Evolutionary conservation across 768 basidiomycete genomes (phyloP).

Genomic region (Lactarius sp.): DNA sequence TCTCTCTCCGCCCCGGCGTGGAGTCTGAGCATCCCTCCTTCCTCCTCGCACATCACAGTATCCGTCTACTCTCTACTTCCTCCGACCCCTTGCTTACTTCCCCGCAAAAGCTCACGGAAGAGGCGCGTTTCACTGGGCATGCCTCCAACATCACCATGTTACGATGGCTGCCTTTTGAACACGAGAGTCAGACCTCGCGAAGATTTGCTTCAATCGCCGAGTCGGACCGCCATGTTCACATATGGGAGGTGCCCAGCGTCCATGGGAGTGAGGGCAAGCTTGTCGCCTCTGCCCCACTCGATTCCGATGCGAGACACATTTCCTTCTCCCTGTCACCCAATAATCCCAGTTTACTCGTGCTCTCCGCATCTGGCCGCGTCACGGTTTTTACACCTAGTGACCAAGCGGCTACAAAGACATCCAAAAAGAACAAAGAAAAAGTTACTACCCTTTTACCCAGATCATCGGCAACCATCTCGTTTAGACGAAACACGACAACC

Average conservation of each 20-base stretch:
- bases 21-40: conserved; percentile 37
- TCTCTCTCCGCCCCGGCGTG: conserved; percentile 40
- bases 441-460: conserved; percentile 49
- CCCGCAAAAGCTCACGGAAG: conserved; percentile 40
- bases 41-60: conserved; percentile 56
- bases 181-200: conserved; percentile 36
- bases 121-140: conserved; percentile 60
- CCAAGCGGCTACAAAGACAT: conserved; percentile 36
- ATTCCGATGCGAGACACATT: conserved; percentile 54
- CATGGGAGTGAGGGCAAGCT: conserved; percentile 45
- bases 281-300: conserved; percentile 56
- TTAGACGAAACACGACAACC: conserved; percentile 36
- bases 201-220: conserved; percentile 58
- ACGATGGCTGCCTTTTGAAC: conserved; percentile 45
- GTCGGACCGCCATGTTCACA: conserved; percentile 54
- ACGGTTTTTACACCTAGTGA: conserved; percentile 54
- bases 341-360: conserved; percentile 44
- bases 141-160: conserved; percentile 50
- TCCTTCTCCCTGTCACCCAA: conserved; percentile 28
- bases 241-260: conserved; percentile 51
- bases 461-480: conserved; percentile 41
- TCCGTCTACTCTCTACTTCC: conserved; percentile 45
- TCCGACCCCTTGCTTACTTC: conserved; percentile 31
- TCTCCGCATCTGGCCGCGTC: conserved; percentile 57
- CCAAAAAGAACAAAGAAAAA: conserved; percentile 42